Evolutionary conservation across 768 basidiomycete genomes (phyloP), one percentile per base, ranked within the genome.

Genomic region (Boletellus ananas): DNA sequence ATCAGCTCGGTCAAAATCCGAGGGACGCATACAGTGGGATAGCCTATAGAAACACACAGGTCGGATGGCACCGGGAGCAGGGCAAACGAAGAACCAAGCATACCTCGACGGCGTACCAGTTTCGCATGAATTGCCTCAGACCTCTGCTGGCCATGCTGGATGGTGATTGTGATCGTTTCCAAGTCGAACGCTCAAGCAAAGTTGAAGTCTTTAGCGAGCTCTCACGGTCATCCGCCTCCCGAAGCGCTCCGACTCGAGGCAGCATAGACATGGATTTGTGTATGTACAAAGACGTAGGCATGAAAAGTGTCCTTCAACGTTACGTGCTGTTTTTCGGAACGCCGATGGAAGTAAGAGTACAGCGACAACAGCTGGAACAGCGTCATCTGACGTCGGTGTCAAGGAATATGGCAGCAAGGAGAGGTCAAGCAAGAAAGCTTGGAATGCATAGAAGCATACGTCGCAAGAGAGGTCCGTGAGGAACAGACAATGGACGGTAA

Each of bases 71-170:
- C 10, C 10, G 7, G 31, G 23, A 31, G 16, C 2, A n/a, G 34
- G n/a, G 6, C 10, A 21, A 18, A n/a, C 29, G 49, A 34, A 27
- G 41, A 58, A 11, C 29, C 0, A 9, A 41, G 21, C n/a, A 14
- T 52, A 76, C 73, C 69, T 78, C 76, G 54, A 74, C 58, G 56
- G 76, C 76, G 53, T 70, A 71, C 74, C 74, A 76, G 58, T 77
- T 56, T 53, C 63, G 64, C 68, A 68, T 67, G 56, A 69, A 69
- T 35, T 57, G 51, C 25, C 57, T 68, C n/a, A 14, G n/a, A 16
- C 51, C 56, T 49, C 50, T 61, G 39, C 34, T 41, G 25, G 54
- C 59, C 66, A 70, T 70, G 50, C 48, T 58, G 41, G 43, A 51
- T 51, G 31, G 31, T 55, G 9, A 16, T 38, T 46, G 46, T 39